Conservation (phyloP, 2,329 filamentous ascomycete genomes). For the Thelonectria discophora region DNA sequence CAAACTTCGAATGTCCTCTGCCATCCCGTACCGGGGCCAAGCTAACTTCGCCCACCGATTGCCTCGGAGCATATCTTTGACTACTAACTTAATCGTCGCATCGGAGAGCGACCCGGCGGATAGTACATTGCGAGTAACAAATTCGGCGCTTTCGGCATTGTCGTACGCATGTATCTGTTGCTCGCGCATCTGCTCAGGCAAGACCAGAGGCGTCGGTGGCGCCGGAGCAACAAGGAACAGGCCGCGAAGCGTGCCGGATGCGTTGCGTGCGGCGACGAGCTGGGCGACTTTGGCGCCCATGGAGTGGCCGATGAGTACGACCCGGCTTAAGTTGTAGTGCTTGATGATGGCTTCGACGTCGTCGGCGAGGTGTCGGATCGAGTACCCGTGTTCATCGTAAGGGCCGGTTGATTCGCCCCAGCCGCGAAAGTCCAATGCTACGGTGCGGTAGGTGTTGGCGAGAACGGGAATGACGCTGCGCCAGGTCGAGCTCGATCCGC, state of each 20-base stretch:
- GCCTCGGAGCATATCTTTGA: slow-evolving; percentile 21
- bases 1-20: slow-evolving; percentile 7
- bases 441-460: not conserved
- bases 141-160: slow-evolving; percentile 6
- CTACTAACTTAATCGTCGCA: not conserved
- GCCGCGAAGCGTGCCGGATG: not conserved
- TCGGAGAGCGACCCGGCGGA: not conserved
- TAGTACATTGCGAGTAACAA: slow-evolving; percentile 12
- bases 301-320: slow-evolving; percentile 20
- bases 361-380: slow-evolving; percentile 11
- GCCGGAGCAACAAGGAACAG: slow-evolving; percentile 15
- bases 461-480: not conserved
- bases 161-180: slow-evolving; percentile 23
- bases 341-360: slow-evolving; percentile 8
- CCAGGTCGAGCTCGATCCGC: slow-evolving; percentile 21
- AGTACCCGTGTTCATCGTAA: slow-evolving; percentile 1
- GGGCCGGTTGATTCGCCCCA: slow-evolving; percentile 25
- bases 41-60: slow-evolving; percentile 2
- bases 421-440: slow-evolving; percentile 16
- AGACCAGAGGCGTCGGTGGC: slow-evolving; percentile 15
- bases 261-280: slow-evolving; percentile 7
- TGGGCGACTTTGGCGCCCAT: slow-evolving; percentile 24
- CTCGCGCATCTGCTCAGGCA: slow-evolving; percentile 17
- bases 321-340: not conserved
- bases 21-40: slow-evolving; percentile 23